phyloP scores from a whole-genome alignment of 2,329 filamentous ascomycete species.

The Arthrobotrys sphaeroides region DNA sequence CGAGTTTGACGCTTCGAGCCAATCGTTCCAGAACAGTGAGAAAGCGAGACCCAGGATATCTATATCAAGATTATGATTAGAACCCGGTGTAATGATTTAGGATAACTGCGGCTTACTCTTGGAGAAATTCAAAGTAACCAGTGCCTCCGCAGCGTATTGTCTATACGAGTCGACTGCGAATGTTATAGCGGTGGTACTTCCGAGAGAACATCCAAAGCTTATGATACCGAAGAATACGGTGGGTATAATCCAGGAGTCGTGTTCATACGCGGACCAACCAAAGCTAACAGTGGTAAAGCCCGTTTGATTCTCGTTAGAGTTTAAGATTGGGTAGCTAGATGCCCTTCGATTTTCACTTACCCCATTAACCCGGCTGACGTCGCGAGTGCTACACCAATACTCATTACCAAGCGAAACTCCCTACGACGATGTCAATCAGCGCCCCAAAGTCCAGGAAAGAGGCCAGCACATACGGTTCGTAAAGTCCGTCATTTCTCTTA shows the following conservation, averaged over 20 bases:
- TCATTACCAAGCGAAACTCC: constrained; percentile 92
- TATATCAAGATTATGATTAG: constrained; percentile 64
- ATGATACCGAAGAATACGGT: constrained; percentile 92
- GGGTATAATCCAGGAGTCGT: constrained; percentile 86
- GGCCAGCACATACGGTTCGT: constrained; percentile 71
- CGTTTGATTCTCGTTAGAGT: neutral
- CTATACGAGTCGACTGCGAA: constrained; percentile 94
- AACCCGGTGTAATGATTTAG: constrained; percentile 4
- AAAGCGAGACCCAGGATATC: constrained; percentile 90
- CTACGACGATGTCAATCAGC: neutral
- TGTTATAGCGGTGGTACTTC: constrained; percentile 89
- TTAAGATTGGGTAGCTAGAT: too few species aligned
- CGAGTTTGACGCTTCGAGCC: constrained; percentile 79
- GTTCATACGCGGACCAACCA: constrained; percentile 84
- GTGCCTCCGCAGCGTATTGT: constrained; percentile 89
- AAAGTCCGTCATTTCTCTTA: constrained; percentile 86
- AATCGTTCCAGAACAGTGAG: constrained; percentile 84
- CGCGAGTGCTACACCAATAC: constrained; percentile 76
- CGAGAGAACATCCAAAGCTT: constrained; percentile 89
- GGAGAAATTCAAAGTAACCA: constrained; percentile 92
- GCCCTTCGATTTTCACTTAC: constrained; percentile 31
- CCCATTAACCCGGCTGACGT: constrained; percentile 90
- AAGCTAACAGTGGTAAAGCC: constrained; percentile 64
- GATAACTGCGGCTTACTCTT: constrained; percentile 71
- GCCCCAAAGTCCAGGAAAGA: neutral